Conservation (phyloP, 768 basidiomycete species). For the Suillus weaverae region DNA sequence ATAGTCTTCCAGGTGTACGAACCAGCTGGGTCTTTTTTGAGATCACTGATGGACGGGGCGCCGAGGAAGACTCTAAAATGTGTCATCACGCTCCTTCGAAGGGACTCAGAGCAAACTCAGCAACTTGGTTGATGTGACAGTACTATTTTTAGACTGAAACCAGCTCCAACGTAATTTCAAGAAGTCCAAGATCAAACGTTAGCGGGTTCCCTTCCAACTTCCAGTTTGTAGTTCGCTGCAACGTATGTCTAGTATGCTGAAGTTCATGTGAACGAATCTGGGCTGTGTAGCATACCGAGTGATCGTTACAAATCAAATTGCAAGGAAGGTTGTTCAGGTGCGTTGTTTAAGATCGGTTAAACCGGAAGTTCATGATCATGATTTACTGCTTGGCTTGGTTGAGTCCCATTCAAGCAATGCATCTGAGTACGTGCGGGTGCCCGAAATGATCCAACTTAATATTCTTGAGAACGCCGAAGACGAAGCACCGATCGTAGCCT, state of each 20-base stretch:
- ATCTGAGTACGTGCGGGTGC: background rate
- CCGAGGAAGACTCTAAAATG: constrained; percentile 56
- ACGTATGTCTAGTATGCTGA: background rate
- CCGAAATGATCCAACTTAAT: background rate
- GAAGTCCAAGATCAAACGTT: background rate
- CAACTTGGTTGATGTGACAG: background rate
- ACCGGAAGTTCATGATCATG: background rate
- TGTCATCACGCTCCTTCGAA: constrained; percentile 19
- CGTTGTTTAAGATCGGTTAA: background rate
- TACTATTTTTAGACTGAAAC: background rate
- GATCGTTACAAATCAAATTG: background rate
- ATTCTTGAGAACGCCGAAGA: background rate
- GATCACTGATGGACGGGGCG: constrained; percentile 36
- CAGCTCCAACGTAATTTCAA: background rate
- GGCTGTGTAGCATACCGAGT: background rate
- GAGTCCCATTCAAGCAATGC: background rate
- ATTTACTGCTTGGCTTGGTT: background rate
- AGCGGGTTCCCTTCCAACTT: background rate
- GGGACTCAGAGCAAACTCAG: background rate
- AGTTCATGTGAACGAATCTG: background rate
- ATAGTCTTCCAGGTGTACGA: constrained; percentile 49
- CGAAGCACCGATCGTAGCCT: background rate
- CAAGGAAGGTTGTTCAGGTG: background rate
- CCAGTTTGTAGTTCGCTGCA: background rate
- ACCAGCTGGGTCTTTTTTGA: constrained; percentile 32